A percentile compares a stretch with the other conserved stretches of the same genome.
phyloP scores from a whole-genome alignment of 345 rosid genomes.

The Sisymbrium altissimum region DNA sequence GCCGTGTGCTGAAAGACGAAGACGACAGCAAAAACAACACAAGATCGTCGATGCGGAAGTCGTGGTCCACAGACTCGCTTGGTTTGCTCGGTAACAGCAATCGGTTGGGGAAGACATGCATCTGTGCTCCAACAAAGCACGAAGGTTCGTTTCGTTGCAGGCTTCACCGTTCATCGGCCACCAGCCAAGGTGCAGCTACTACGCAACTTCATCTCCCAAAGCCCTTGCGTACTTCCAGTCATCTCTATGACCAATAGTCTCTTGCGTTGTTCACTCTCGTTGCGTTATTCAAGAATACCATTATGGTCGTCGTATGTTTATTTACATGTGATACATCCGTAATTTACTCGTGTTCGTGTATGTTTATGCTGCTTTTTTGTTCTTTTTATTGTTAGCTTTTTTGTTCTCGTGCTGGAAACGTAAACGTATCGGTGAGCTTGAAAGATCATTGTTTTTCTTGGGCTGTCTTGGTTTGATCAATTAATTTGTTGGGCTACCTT shows the following conservation, averaged over 20 bases:
- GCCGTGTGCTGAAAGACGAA: slow-evolving; percentile 11
- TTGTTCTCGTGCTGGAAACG: background rate
- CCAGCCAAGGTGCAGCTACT: slow-evolving; percentile 9
- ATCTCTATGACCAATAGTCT: slow-evolving; percentile 4
- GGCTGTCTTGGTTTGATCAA: slow-evolving; percentile 1
- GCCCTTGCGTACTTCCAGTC: slow-evolving; percentile 16
- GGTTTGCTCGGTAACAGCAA: slow-evolving; percentile 23
- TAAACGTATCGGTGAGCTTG: background rate
- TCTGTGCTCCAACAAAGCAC: slow-evolving; percentile 32
- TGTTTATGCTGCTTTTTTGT: too few relatives aligned
- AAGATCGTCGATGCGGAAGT: slow-evolving; percentile 30
- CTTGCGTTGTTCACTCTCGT: background rate
- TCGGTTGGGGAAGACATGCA: slow-evolving; percentile 20
- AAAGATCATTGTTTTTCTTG: background rate
- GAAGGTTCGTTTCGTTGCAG: slow-evolving; percentile 36
- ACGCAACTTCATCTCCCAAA: slow-evolving; percentile 30
- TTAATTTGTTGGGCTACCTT: too few relatives aligned
- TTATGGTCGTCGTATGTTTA: background rate
- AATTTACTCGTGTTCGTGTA: background rate
- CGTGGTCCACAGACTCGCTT: slow-evolving; percentile 35
- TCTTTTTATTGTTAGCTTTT: too few relatives aligned
- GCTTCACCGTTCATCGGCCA: slow-evolving; percentile 31
- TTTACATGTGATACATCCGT: background rate
- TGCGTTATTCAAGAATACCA: too few relatives aligned
- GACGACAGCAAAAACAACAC: background rate